phyloP scores from a whole-genome alignment of 495 filamentous ascomycete genomes.

The Echria macrotheca region DNA sequence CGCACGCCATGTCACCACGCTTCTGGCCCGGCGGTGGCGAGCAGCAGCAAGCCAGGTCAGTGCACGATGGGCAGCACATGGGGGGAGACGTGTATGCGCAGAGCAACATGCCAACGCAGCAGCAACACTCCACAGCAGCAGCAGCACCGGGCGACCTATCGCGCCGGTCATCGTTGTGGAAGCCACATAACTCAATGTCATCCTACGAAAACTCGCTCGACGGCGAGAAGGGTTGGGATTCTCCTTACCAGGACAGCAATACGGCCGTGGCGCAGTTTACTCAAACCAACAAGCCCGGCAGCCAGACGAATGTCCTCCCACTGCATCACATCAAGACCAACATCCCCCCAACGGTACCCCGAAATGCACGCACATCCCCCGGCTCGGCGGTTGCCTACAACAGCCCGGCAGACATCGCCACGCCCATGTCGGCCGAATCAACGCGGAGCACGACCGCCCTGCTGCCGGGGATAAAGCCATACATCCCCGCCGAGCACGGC shows the following conservation, averaged over 20 bases:
- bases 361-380: conserved; percentile 28
- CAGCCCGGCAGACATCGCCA: conserved; percentile 29
- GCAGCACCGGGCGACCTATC: conserved; percentile 2
- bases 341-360: conserved; percentile 14
- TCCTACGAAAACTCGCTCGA: conserved; percentile 7
- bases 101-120: background rate
- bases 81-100: background rate
- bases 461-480: conserved; percentile 30
- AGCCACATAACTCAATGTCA: conserved; percentile 13
- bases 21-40: conserved; percentile 29
- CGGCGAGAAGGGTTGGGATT: conserved; percentile 11
- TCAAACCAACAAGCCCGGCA: too few species aligned
- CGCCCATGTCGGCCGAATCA: conserved; percentile 27
- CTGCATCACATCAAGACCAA: conserved; percentile 14
- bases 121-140: too few species aligned
- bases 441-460: conserved; percentile 31
- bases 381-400: conserved; percentile 17
- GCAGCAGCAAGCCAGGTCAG: conserved; percentile 1
- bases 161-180: conserved; percentile 19
- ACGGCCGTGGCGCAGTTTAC: too few species aligned
- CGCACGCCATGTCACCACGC: conserved; percentile 36
- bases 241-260: conserved; percentile 5
- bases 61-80: background rate
- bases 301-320: background rate
- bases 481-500: conserved; percentile 38